phyloP scores from a whole-genome alignment of 768 basidiomycete genomes.

The Pleurotus eryngii region DNA sequence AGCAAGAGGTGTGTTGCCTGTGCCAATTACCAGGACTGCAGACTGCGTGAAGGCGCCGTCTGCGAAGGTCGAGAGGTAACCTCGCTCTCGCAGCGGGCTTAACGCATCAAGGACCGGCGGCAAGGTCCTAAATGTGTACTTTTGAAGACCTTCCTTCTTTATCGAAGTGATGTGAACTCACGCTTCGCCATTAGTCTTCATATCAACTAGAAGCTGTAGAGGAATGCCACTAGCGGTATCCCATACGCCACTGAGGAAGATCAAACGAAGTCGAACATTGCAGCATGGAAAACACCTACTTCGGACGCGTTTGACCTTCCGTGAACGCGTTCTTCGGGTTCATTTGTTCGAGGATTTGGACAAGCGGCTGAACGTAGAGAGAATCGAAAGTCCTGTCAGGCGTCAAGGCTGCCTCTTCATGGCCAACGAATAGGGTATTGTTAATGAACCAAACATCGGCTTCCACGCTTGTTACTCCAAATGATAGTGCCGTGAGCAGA shows the following conservation, averaged over 20 bases:
- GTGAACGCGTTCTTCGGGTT: slow-evolving; percentile 43
- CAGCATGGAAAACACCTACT: slow-evolving; percentile 25
- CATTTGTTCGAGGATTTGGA: slow-evolving; percentile 35
- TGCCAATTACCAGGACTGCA: slow-evolving; percentile 44
- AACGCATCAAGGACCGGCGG: slow-evolving; percentile 42
- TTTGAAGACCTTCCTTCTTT: slow-evolving; percentile 1
- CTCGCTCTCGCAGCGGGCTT: slow-evolving; percentile 39
- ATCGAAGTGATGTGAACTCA: slow-evolving; percentile 19
- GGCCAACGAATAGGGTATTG: slow-evolving; percentile 42
- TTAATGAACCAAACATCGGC: slow-evolving; percentile 49
- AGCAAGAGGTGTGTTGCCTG: slow-evolving; percentile 49
- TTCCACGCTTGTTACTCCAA: slow-evolving; percentile 49
- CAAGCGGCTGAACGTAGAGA: slow-evolving; percentile 44
- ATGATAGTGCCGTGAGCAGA: slow-evolving; percentile 42
- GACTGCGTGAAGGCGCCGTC: slow-evolving; percentile 35
- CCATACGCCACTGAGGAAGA: slow-evolving; percentile 42
- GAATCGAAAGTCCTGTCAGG: slow-evolving; percentile 42
- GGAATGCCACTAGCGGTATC: slow-evolving; percentile 38
- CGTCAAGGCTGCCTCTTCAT: slow-evolving; percentile 40
- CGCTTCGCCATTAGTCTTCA: slow-evolving; percentile 50
- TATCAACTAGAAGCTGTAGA: slow-evolving; percentile 48
- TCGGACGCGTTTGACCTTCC: slow-evolving; percentile 33
- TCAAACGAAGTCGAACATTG: background rate
- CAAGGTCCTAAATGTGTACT: slow-evolving; percentile 30
- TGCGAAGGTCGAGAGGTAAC: slow-evolving; percentile 43